Evolutionary conservation across 257 asterid species (phyloP).

Genomic region (Solanum pimpinellifolium): DNA sequence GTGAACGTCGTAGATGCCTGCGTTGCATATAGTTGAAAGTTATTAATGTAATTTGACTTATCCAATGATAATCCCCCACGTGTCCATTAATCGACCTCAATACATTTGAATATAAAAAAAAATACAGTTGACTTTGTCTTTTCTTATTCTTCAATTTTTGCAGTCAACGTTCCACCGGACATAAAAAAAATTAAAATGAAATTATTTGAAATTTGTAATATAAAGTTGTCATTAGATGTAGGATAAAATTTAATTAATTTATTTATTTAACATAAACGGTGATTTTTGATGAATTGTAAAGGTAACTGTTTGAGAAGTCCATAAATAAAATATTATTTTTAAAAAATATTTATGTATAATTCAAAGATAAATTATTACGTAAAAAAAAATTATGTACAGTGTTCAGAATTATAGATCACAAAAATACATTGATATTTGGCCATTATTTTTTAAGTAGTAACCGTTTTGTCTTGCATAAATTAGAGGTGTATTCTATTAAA

Average conservation of each 20-base stretch:
- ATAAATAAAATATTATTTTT: background rate
- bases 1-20: background rate
- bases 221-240: background rate
- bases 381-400: rapidly evolving
- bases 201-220: background rate
- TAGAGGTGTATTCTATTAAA: background rate
- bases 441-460: background rate
- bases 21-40: background rate
- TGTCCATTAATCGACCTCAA: background rate
- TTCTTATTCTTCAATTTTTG: background rate
- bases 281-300: background rate
- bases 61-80: background rate
- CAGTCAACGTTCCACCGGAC: background rate
- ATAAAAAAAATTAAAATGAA: background rate
- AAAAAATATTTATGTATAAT: background rate
- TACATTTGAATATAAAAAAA: background rate
- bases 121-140: background rate
- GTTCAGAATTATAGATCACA: too few species aligned
- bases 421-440: background rate
- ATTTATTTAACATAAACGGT: background rate
- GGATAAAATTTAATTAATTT: background rate
- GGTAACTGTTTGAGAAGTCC: rapidly evolving
- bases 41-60: background rate
- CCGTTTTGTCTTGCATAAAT: background rate
- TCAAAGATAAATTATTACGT: background rate